Conservation (phyloP, 176 grass and related monocot species). For the Rhynchospora tenuis region DNA sequence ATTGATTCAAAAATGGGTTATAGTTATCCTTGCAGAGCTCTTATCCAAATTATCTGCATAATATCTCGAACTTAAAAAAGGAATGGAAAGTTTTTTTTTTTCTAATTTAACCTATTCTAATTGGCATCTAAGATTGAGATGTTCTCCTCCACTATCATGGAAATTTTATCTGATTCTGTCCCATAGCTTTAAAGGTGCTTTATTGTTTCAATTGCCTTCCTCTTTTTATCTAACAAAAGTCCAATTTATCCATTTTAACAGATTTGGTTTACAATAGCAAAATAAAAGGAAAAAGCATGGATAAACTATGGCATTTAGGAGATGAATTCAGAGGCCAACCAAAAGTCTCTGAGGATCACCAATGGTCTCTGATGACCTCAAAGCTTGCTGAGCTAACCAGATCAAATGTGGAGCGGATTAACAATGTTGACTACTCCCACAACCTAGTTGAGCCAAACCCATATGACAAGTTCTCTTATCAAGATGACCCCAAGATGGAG, state of each 20-base stretch:
- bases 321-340: constrained; percentile 87
- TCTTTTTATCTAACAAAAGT: not conserved
- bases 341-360: constrained; percentile 76
- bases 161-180: not conserved
- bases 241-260: not conserved
- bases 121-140: not conserved
- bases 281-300: constrained; percentile 43
- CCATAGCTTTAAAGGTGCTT: not conserved
- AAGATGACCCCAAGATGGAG: constrained; percentile 64
- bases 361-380: constrained; percentile 94
- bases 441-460: constrained; percentile 51
- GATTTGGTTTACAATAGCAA: not conserved
- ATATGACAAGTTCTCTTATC: constrained; percentile 63
- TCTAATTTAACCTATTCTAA: not conserved
- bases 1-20: not conserved
- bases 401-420: constrained; percentile 60
- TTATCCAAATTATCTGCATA: not conserved
- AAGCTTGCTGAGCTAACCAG: constrained; percentile 88
- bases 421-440: constrained; percentile 57
- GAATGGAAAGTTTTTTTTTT: not conserved
- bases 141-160: not conserved
- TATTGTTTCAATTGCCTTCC: not conserved
- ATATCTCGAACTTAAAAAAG: not conserved
- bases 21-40: not conserved
- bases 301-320: constrained; percentile 86